These are phyloP conservation scores for Hippophae tibetana DNA, from an alignment of 306 rosid genomes.

Conservation along the genomic window DNA sequence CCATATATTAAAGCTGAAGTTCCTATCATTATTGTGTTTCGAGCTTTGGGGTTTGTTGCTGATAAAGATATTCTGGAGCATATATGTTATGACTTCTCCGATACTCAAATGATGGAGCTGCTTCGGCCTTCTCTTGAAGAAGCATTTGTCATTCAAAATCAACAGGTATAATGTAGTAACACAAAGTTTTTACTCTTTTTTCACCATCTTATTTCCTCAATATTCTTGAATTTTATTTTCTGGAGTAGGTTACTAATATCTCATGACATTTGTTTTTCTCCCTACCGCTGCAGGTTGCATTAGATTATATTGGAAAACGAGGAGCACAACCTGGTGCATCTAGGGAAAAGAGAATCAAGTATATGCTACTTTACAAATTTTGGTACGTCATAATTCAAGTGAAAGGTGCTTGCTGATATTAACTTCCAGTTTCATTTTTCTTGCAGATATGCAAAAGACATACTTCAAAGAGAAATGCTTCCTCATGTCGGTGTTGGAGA, in stretches of 20 bases:
- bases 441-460: conserved; percentile 87
- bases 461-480: conserved; percentile 98
- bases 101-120: conserved; percentile 93
- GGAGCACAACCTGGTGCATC: conserved; percentile 93
- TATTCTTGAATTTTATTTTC: neutral
- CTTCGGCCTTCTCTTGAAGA: conserved; percentile 95
- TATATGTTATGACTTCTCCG: conserved; percentile 86
- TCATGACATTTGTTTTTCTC: conserved; percentile 8
- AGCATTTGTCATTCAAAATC: conserved; percentile 99
- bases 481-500: conserved; percentile 95
- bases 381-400: conserved; percentile 1
- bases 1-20: conserved; percentile 85
- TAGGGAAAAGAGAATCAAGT: conserved; percentile 93
- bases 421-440: conserved; percentile 15
- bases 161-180: conserved; percentile 43
- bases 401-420: conserved; percentile 14
- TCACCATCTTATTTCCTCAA: neutral
- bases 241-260: neutral
- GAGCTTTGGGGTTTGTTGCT: conserved; percentile 91
- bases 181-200: neutral
- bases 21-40: conserved; percentile 89
- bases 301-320: conserved; percentile 92
- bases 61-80: conserved; percentile 92
- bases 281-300: conserved; percentile 61
- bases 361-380: conserved; percentile 21